Percentiles rank a stretch among this genome's conserved stretches.
These are phyloP conservation scores for Penicillium riverlandense DNA, from an alignment of 495 filamentous ascomycete species.

Conservation along the genomic window DNA sequence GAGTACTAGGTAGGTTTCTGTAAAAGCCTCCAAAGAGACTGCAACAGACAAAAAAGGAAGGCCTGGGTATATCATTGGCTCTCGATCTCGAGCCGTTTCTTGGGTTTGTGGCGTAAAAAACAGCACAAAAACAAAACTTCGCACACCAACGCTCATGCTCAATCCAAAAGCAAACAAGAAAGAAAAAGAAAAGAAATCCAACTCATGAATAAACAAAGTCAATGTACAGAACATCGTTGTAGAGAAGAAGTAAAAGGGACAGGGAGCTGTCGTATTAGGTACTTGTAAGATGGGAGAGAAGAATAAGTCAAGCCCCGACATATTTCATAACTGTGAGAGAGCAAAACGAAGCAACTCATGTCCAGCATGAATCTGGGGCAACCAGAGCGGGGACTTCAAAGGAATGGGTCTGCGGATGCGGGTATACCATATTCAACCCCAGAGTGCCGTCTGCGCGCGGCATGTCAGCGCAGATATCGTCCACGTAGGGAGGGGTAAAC, in stretches of 20 bases:
- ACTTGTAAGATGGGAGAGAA: not conserved
- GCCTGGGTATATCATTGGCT: not conserved
- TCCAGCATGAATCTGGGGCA: conserved; percentile 27
- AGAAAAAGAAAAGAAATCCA: not conserved
- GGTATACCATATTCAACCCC: conserved; percentile 29
- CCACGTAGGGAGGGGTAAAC: conserved; percentile 27
- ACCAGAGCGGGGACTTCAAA: conserved; percentile 22
- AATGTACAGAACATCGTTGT: no score
- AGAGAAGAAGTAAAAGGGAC: not conserved
- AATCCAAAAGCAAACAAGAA: conserved; percentile 1
- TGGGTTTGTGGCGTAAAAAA: not conserved
- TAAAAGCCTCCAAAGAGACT: no score
- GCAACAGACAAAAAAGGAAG: no score
- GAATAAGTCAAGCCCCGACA: not conserved
- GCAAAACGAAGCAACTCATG: conserved; percentile 6
- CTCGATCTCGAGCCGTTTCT: no score
- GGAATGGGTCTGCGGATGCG: conserved; percentile 23
- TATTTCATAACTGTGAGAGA: no score
- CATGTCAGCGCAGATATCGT: conserved; percentile 24
- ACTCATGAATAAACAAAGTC: not conserved
- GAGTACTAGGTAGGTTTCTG: no score
- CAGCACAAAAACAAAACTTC: not conserved
- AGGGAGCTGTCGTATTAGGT: not conserved
- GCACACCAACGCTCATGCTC: conserved; percentile 16
- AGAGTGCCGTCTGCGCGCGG: conserved; percentile 18